Percentiles rank a stretch among this genome's conserved stretches.
Evolutionary conservation across 805 yeast species (phyloP).

Genomic region (Sugiyamaella boreocaroliniensis): DNA sequence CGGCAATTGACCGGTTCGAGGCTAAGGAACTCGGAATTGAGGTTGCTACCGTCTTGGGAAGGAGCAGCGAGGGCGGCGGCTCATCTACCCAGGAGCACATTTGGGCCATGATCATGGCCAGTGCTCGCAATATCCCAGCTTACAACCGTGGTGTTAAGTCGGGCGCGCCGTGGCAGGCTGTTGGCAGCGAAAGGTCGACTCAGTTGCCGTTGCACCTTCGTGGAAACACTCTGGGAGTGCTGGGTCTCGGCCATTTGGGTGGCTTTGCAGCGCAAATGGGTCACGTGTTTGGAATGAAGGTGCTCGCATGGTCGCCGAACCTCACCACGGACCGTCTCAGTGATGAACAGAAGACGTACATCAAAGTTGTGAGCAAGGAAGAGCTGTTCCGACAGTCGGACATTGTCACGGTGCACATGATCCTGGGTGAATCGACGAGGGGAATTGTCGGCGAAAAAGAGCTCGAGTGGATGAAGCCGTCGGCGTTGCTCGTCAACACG

Average conservation of each 20-base stretch:
- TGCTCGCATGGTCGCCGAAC: constrained; percentile 20
- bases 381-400: constrained; percentile 17
- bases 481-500: constrained; percentile 20
- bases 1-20: constrained; percentile 16
- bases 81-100: constrained; percentile 18
- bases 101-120: constrained; percentile 18
- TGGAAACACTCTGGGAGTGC: constrained; percentile 18
- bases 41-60: constrained; percentile 9
- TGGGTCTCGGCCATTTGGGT: constrained; percentile 20
- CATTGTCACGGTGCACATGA: constrained; percentile 17
- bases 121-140: constrained; percentile 16
- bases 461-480: constrained; percentile 16
- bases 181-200: constrained; percentile 5
- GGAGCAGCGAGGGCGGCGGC: constrained; percentile 8
- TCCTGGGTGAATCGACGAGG: constrained; percentile 14
- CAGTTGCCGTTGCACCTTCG: constrained; percentile 12
- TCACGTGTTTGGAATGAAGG: constrained; percentile 18
- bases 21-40: constrained; percentile 15
- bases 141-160: constrained; percentile 10
- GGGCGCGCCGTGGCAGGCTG: constrained; percentile 19
- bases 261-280: constrained; percentile 15
- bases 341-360: constrained; percentile 5
- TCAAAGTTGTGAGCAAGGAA: constrained; percentile 15
- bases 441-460: constrained; percentile 14
- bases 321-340: constrained; percentile 13